Conservation (phyloP, 2,329 filamentous ascomycete species). For the Scedosporium aurantiacum region DNA sequence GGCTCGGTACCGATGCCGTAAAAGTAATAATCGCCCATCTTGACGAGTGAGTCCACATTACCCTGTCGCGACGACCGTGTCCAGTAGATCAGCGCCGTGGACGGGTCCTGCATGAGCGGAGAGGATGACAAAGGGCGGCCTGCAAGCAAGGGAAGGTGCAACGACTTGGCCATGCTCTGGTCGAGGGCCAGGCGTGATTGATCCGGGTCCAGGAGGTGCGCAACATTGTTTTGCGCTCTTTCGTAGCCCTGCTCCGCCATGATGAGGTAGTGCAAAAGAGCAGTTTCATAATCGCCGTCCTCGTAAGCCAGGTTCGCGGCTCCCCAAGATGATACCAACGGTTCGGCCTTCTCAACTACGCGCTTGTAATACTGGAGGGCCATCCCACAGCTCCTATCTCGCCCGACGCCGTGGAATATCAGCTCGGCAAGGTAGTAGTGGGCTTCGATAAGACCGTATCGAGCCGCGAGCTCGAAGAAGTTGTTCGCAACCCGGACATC, state of each 20-base stretch:
- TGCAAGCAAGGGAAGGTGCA: background rate
- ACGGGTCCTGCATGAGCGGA: conserved; percentile 36
- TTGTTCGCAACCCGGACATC: conserved; percentile 69
- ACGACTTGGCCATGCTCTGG: background rate
- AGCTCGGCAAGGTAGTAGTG: conserved; percentile 90
- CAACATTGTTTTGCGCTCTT: conserved; percentile 79
- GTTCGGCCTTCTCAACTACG: conserved; percentile 63
- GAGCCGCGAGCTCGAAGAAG: conserved; percentile 78
- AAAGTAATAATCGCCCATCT: conserved; percentile 98
- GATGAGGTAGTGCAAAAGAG: conserved; percentile 72
- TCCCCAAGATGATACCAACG: conserved; percentile 63
- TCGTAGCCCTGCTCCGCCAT: conserved; percentile 91
- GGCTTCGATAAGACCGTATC: conserved; percentile 76
- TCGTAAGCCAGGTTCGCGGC: conserved; percentile 80
- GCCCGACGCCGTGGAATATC: conserved; percentile 66
- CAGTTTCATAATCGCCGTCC: conserved; percentile 65
- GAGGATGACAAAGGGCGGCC: conserved; percentile 4
- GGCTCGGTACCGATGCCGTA: conserved; percentile 61
- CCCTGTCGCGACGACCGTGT: conserved; percentile 85
- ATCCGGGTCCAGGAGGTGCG: conserved; percentile 69
- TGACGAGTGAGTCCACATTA: conserved; percentile 88
- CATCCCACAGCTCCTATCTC: conserved; percentile 66
- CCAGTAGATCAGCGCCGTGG: conserved; percentile 80
- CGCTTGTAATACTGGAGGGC: conserved; percentile 76
- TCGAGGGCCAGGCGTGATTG: conserved; percentile 50